These are phyloP conservation scores for Stemphylium lycopersici DNA, from an alignment of 2,329 filamentous ascomycete genomes.

Conservation along the genomic window DNA sequence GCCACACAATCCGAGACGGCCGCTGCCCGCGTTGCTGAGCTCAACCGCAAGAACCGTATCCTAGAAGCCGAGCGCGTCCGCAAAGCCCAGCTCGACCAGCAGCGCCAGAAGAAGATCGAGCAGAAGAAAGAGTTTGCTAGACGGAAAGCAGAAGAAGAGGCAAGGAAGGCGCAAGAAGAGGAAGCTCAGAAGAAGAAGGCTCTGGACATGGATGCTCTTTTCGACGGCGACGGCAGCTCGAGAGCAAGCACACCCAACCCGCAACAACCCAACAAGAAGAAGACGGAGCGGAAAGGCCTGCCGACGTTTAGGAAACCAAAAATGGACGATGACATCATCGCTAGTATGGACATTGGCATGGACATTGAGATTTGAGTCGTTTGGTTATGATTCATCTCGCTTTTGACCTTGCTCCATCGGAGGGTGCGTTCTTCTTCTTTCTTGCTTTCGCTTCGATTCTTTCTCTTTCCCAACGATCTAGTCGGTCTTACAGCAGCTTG, in stretches of 20 bases:
- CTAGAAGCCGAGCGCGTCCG: constrained; percentile 90
- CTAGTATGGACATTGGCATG: constrained; percentile 84
- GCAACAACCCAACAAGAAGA: constrained; percentile 60
- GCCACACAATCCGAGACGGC: constrained; percentile 65
- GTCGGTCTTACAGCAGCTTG: no score
- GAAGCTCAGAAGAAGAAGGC: constrained; percentile 37
- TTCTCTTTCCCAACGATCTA: neutral
- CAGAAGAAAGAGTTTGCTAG: constrained; percentile 53
- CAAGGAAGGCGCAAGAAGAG: constrained; percentile 53
- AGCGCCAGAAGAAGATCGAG: constrained; percentile 45
- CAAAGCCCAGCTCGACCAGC: constrained; percentile 83
- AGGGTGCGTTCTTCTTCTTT: neutral
- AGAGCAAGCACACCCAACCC: constrained; percentile 53
- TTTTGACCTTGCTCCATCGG: neutral
- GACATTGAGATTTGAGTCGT: constrained; percentile 77
- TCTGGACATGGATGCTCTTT: constrained; percentile 54
- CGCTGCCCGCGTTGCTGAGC: constrained; percentile 80
- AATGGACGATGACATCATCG: constrained; percentile 92
- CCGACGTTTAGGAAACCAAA: constrained; percentile 77
- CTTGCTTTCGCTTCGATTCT: neutral
- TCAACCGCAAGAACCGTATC: constrained; percentile 84
- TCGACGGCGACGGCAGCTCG: constrained; percentile 53
- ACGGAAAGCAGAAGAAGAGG: constrained; percentile 56
- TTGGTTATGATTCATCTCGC: neutral
- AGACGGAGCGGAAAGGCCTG: constrained; percentile 59